Evolutionary conservation across 306 rosid species (phyloP), one percentile per base, ranked within the genome.

Genomic region (Biancaea sappan): DNA sequence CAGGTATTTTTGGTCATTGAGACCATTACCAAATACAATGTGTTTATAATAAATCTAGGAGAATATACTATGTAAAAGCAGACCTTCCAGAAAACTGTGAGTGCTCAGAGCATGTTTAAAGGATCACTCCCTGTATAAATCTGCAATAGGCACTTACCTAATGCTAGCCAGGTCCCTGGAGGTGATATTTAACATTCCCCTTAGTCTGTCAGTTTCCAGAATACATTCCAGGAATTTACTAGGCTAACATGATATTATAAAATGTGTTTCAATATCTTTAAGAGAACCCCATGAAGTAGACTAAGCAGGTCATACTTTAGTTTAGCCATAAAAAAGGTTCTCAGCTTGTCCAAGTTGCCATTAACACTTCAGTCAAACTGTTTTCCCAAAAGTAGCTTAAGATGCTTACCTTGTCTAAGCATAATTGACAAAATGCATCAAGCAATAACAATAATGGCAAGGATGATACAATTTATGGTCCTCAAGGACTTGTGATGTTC

Each of bases 161-260:
- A 80, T 61, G 31, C 51, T 76, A 60, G 9, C 14, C 24, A 3
- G 71, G 22, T 54, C 69, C 78, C 69, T 13, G 60, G 74, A 66
- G 57, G 62, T 32, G 57, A 25, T 54, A 1, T 7, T 16, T 40
- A 72, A 51, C 46, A 50, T 77, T 35, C 41, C 62, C 40, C 43
- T 31, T 74, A 63, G 47, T 37, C 58, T 6, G 34, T 22, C 41
- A 43, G 19, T 28, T 24, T 79, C 28, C 22, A 46, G 48, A 74
- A 50, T 32, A 66, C 11, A 47, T 56, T 37, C 25, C 64, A 77
- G 44, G 22, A 54, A 66, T 24, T 16, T 18, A 35, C 47, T 24
- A 14, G 48, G 29, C 56, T 51, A 65, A 46, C 35, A 56, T 37
- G 61, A 26, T 76, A 47, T 28, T 43, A 76, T 37, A 35, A 81